phyloP scores from a whole-genome alignment of 2,329 filamentous ascomycete species.

The Trichoderma afroharzianum region DNA sequence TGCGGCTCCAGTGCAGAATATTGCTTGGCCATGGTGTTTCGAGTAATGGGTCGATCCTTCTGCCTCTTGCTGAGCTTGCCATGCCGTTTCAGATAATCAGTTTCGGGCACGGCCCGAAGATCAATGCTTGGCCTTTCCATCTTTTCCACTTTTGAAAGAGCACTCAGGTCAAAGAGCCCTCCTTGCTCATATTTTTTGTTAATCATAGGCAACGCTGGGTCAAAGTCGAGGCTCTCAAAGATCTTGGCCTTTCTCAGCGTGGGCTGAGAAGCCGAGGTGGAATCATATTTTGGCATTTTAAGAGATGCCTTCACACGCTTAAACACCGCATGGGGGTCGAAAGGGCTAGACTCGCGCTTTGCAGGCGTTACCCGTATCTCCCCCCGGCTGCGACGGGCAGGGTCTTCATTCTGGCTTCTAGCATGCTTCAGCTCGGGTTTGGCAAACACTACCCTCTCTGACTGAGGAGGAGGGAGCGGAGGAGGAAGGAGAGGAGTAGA shows the following conservation, averaged over 20 bases:
- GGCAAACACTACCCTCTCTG: constrained; percentile 44
- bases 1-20: constrained; percentile 28
- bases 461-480: constrained; percentile 18
- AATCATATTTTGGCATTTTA: constrained; percentile 21
- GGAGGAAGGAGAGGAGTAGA: not conserved
- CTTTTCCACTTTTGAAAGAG: constrained; percentile 29
- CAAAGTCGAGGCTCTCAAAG: constrained; percentile 54
- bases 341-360: constrained; percentile 55
- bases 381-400: constrained; percentile 30
- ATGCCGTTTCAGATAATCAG: constrained; percentile 47
- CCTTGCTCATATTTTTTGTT: constrained; percentile 58
- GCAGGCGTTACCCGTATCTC: constrained; percentile 31
- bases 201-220: constrained; percentile 49
- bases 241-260: constrained; percentile 41
- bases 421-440: constrained; percentile 59
- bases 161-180: constrained; percentile 49
- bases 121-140: constrained; percentile 30
- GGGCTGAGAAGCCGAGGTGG: constrained; percentile 19
- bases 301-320: constrained; percentile 54
- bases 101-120: constrained; percentile 40
- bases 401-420: constrained; percentile 48
- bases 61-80: constrained; percentile 39
- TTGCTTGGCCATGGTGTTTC: constrained; percentile 26
- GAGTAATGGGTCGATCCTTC: constrained; percentile 26
- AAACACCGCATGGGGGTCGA: constrained; percentile 56